These are phyloP conservation scores for Centaurea solstitialis DNA, from an alignment of 129 eudicot genomes.

Conservation along the genomic window DNA sequence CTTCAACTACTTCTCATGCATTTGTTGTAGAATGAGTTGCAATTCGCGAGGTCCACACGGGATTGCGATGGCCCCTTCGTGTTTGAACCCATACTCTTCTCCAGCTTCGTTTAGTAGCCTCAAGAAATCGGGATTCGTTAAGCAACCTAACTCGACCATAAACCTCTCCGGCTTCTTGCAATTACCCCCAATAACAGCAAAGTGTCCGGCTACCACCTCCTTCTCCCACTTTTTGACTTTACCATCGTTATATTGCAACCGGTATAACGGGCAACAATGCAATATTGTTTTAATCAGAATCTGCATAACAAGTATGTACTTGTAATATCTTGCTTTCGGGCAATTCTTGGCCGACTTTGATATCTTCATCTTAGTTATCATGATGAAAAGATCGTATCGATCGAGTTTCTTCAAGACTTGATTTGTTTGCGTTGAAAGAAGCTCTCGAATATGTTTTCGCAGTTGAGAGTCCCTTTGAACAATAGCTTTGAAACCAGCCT, in stretches of 20 bases:
- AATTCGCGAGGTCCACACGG: conserved; percentile 60
- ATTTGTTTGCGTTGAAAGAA: not conserved
- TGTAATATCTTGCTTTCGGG: not conserved
- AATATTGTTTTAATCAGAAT: conserved; percentile 15
- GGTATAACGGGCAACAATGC: conserved; percentile 4
- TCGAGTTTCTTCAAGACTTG: not conserved
- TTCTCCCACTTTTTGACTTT: conserved; percentile 31
- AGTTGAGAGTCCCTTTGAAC: not conserved
- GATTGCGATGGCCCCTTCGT: conserved; percentile 49
- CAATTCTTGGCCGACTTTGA: not conserved
- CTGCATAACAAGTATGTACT: conserved; percentile 17
- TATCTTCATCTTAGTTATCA: not conserved
- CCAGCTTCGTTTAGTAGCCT: conserved; percentile 46
- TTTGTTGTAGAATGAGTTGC: conserved; percentile 34
- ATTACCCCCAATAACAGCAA: conserved; percentile 48
- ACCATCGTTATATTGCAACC: not conserved
- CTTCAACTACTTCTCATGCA: not conserved
- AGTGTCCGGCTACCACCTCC: conserved; percentile 34
- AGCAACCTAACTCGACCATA: conserved; percentile 45
- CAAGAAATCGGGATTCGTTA: conserved; percentile 54
- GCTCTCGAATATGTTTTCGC: not conserved
- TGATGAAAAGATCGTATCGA: not conserved
- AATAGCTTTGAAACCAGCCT: not conserved
- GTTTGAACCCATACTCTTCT: conserved; percentile 59
- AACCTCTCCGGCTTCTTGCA: conserved; percentile 53